phyloP scores from a whole-genome alignment of 78 protist species.

The Dictyostelium brefeldianum region DNA sequence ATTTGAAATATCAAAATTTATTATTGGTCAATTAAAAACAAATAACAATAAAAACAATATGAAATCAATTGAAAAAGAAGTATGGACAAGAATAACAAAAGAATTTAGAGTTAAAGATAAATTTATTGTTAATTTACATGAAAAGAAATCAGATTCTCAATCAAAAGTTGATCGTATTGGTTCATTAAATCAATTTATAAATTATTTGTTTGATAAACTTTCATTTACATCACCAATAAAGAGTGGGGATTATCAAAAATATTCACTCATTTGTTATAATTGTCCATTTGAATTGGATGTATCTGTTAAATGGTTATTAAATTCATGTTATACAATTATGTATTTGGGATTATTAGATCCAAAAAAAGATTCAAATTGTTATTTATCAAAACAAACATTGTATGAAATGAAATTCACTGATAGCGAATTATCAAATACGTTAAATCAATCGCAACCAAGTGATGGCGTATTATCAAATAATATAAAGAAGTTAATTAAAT shows the following conservation, averaged over 20 bases:
- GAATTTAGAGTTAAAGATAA: neutral
- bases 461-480: neutral
- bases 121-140: no score
- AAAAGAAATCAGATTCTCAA: no score
- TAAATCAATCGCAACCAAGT: neutral
- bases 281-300: neutral
- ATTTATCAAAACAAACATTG: neutral
- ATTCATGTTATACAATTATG: neutral
- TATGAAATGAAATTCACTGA: neutral
- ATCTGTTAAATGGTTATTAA: neutral
- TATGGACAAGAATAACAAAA: neutral
- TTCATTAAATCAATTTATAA: neutral
- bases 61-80: neutral
- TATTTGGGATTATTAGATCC: neutral
- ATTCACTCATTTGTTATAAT: neutral
- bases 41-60: no score
- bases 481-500: no score
- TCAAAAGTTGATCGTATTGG: no score
- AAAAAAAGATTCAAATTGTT: no score
- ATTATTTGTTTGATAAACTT: neutral
- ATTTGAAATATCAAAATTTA: neutral
- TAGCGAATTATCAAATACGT: neutral
- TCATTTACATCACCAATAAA: no score
- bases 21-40: no score
- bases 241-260: no score